phyloP scores from a whole-genome alignment of 768 basidiomycete species.

The Russula griseocarnosa region DNA sequence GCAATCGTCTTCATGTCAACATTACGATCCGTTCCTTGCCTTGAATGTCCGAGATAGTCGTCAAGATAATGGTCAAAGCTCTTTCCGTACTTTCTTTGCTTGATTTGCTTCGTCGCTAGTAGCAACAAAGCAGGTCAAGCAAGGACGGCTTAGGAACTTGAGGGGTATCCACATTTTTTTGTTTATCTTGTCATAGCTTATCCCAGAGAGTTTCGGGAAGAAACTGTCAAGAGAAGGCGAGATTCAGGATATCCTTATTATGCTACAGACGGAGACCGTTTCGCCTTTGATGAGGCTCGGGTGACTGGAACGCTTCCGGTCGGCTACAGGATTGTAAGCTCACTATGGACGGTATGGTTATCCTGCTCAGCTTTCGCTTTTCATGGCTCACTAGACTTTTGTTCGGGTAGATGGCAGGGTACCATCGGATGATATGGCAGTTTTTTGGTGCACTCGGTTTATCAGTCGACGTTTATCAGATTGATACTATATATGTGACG shows the following conservation, averaged over 20 bases:
- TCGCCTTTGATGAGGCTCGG: background rate
- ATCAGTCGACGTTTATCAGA: no score
- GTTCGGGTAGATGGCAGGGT: background rate
- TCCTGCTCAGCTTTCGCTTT: background rate
- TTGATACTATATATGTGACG: background rate
- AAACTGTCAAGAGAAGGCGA: background rate
- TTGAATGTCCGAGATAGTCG: background rate
- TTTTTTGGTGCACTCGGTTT: background rate
- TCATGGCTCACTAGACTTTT: background rate
- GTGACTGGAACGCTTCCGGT: constrained; percentile 1
- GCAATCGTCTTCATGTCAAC: background rate
- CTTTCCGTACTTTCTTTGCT: constrained; percentile 4
- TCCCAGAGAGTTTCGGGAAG: background rate
- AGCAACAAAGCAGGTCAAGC: background rate
- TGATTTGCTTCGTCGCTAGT: no score
- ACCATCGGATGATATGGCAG: background rate
- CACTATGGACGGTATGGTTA: background rate
- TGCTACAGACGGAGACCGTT: background rate
- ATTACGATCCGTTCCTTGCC: background rate
- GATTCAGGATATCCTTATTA: background rate
- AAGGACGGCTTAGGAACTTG: background rate
- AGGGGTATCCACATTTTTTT: background rate
- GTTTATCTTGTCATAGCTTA: background rate
- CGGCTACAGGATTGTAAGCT: background rate
- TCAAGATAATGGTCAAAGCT: constrained; percentile 2